phyloP scores from a whole-genome alignment of 2,329 filamentous ascomycete species.

The Aspergillus sp. region DNA sequence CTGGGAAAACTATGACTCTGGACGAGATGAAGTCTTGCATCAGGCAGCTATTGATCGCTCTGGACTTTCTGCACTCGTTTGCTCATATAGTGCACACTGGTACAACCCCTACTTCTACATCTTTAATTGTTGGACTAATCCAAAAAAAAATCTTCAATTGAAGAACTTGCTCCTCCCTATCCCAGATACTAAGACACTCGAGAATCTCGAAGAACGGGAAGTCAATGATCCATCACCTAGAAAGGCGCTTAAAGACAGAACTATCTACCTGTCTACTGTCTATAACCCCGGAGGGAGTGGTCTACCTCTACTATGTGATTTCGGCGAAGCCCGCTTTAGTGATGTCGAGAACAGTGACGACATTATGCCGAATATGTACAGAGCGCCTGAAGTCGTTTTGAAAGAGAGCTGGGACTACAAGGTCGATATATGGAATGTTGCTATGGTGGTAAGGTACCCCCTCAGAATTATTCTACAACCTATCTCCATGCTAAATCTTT shows the following conservation, averaged over 20 bases:
- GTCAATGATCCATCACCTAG: background rate
- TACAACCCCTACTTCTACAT: background rate
- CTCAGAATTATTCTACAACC: background rate
- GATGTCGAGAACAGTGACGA: slow-evolving; percentile 23
- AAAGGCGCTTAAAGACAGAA: background rate
- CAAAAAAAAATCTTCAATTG: background rate
- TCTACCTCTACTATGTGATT: slow-evolving; percentile 7
- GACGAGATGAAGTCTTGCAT: background rate
- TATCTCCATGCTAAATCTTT: background rate
- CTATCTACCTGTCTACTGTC: background rate
- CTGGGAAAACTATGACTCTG: background rate
- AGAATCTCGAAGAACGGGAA: background rate
- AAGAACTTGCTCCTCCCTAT: background rate
- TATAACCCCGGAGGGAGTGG: background rate
- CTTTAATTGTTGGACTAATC: background rate
- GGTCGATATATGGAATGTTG: background rate
- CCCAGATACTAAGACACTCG: background rate
- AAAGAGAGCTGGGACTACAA: background rate
- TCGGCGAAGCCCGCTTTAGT: slow-evolving; percentile 10
- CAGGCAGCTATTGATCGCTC: background rate
- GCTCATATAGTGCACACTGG: background rate
- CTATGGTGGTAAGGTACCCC: background rate
- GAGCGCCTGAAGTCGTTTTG: background rate
- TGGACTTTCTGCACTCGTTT: slow-evolving; percentile 4
- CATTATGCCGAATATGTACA: slow-evolving; percentile 1